Conservation (phyloP, 495 filamentous ascomycete species). For the Pyrenula massariospora region DNA sequence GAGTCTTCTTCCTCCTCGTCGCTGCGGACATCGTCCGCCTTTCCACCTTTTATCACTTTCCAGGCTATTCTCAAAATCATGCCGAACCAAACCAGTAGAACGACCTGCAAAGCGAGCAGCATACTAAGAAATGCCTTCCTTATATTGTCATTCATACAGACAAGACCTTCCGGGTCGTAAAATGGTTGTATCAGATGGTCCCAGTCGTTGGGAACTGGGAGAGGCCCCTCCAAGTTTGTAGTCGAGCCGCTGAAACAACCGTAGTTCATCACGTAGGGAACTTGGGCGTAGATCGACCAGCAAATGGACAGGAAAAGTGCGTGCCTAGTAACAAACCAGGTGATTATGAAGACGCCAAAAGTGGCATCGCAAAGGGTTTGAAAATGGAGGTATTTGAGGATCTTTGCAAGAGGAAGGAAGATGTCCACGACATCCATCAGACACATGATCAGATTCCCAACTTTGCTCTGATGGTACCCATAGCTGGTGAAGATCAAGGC, state of each 20-base stretch:
- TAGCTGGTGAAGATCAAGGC: constrained; percentile 70
- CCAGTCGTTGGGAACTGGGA: constrained; percentile 44
- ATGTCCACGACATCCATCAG: constrained; percentile 93
- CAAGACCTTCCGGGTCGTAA: constrained; percentile 48
- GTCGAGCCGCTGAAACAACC: constrained; percentile 60
- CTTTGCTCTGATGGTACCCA: constrained; percentile 68
- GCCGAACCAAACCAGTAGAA: constrained; percentile 80
- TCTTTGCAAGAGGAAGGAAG: constrained; percentile 87
- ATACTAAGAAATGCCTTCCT: constrained; percentile 64
- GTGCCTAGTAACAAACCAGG: constrained; percentile 79
- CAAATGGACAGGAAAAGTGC: constrained; percentile 64
- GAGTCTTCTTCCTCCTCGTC: constrained; percentile 66
- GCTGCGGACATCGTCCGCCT: constrained; percentile 76
- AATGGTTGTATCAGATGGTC: constrained; percentile 60
- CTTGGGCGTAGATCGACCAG: constrained; percentile 69
- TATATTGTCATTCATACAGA: constrained; percentile 67
- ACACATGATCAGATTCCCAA: constrained; percentile 79
- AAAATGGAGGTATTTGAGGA: constrained; percentile 79
- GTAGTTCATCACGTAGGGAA: constrained; percentile 45
- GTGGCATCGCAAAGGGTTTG: constrained; percentile 65
- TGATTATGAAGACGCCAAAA: constrained; percentile 78
- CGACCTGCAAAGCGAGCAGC: constrained; percentile 63
- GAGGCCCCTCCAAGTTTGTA: constrained; percentile 37
- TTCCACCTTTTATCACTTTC: constrained; percentile 60
- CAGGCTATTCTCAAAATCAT: constrained; percentile 76